These are phyloP conservation scores for Cercospora sp. DNA, from an alignment of 2,329 filamentous ascomycete species.

Conservation along the genomic window DNA sequence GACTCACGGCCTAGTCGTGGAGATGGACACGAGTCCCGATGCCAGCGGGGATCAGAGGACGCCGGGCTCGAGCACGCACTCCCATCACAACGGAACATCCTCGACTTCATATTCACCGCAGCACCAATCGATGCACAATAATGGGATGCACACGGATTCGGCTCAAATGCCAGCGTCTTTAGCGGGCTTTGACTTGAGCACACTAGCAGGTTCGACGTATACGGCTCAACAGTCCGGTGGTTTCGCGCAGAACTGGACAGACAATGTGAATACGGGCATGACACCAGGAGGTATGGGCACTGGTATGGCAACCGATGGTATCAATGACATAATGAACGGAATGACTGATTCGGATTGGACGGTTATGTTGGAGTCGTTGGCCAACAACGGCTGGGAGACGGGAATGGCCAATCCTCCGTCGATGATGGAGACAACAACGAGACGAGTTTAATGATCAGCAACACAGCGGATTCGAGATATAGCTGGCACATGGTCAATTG, in stretches of 20 bases:
- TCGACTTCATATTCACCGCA: conserved; percentile 35
- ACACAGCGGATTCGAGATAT: background rate
- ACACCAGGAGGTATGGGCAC: conserved; percentile 23
- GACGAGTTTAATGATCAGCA: conserved; percentile 4
- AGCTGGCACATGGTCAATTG: background rate
- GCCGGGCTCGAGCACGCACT: conserved; percentile 31
- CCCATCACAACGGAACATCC: conserved; percentile 31
- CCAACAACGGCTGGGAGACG: conserved; percentile 24
- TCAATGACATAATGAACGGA: conserved; percentile 31
- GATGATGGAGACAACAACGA: background rate
- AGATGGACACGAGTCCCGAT: conserved; percentile 38
- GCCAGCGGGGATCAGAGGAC: conserved; percentile 33
- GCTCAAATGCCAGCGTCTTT: conserved; percentile 19
- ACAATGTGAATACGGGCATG: conserved; percentile 21
- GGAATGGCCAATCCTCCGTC: conserved; percentile 16
- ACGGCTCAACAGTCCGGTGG: conserved; percentile 22
- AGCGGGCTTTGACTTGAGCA: conserved; percentile 29
- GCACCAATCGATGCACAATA: conserved; percentile 18
- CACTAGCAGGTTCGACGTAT: conserved; percentile 16
- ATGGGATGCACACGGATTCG: conserved; percentile 7
- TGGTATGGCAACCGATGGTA: conserved; percentile 16
- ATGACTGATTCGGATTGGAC: conserved; percentile 38
- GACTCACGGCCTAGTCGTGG: conserved; percentile 14
- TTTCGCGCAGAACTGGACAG: conserved; percentile 26
- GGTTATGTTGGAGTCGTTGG: conserved; percentile 32